A percentile compares a stretch with the other conserved stretches of the same genome.
These are phyloP conservation scores for Fusarium concolor DNA, from an alignment of 2,329 filamentous ascomycete species.

Conservation along the genomic window DNA sequence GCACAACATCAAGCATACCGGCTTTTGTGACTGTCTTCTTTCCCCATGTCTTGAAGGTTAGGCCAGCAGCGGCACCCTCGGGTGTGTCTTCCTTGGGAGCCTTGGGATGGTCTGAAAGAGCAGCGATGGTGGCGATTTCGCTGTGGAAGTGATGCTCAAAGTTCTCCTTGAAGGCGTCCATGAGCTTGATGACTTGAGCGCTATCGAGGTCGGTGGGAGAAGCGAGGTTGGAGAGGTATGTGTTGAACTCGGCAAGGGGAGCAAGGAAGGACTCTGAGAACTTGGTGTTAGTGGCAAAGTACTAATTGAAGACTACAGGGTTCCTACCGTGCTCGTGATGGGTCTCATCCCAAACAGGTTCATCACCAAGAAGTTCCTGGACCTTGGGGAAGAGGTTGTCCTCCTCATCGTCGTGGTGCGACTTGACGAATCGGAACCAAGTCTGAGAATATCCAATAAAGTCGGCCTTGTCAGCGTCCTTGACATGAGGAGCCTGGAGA, in stretches of 20 bases:
- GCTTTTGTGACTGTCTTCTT: constrained; percentile 73
- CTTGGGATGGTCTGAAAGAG: constrained; percentile 61
- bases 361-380: constrained; percentile 62
- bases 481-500: constrained; percentile 66
- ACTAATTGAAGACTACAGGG: background rate
- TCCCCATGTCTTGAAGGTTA: constrained; percentile 70
- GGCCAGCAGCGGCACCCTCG: constrained; percentile 58
- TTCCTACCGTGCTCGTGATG: constrained; percentile 65
- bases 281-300: background rate
- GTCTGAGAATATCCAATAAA: constrained; percentile 69
- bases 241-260: constrained; percentile 63
- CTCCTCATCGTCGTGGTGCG: constrained; percentile 72
- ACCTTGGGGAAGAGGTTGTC: constrained; percentile 66
- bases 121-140: constrained; percentile 65
- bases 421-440: constrained; percentile 69
- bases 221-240: constrained; percentile 60
- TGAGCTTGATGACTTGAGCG: constrained; percentile 59
- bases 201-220: constrained; percentile 58
- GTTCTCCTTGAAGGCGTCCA: constrained; percentile 62
- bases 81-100: constrained; percentile 61
- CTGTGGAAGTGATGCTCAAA: constrained; percentile 67
- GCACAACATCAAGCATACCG: constrained; percentile 68
- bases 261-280: constrained; percentile 59
- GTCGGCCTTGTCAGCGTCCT: constrained; percentile 63
- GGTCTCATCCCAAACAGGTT: constrained; percentile 63